phyloP scores from a whole-genome alignment of 306 rosid species.

The Fragaria iinumae region DNA sequence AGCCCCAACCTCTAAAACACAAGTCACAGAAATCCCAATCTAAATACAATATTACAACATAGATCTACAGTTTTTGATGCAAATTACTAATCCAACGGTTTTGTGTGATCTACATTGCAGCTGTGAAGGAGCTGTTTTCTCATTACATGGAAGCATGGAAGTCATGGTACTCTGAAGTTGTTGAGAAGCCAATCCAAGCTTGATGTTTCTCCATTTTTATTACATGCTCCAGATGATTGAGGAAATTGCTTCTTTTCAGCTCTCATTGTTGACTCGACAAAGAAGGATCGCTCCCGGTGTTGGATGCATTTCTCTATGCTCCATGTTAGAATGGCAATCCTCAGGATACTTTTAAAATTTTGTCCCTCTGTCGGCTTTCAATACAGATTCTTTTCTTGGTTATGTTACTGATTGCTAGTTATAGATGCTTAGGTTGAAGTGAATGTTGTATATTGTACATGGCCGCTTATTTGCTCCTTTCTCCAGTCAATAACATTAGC shows the following conservation, averaged over 20 bases:
- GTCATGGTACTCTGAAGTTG: conserved; percentile 78
- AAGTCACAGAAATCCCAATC: background rate
- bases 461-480: background rate
- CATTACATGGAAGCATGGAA: conserved; percentile 93
- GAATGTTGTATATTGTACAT: conserved; percentile 17
- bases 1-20: no score
- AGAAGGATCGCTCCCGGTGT: conserved; percentile 11
- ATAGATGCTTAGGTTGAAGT: conserved; percentile 1
- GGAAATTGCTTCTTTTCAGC: conserved; percentile 16
- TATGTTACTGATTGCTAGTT: conserved; percentile 21
- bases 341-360: conserved; percentile 7
- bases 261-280: conserved; percentile 6
- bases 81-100: conserved; percentile 8
- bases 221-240: conserved; percentile 4
- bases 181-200: conserved; percentile 51
- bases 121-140: conserved; percentile 72
- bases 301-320: conserved; percentile 43
- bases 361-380: conserved; percentile 9
- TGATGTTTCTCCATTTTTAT: conserved; percentile 26
- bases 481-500: background rate
- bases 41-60: background rate
- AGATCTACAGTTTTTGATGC: background rate
- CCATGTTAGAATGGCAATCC: conserved; percentile 24
- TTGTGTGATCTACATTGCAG: conserved; percentile 40
- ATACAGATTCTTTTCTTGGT: background rate